A percentile compares a stretch with the other conserved stretches of the same genome.
phyloP scores from a whole-genome alignment of 2,329 filamentous ascomycete genomes.

The Apiospora hydei region DNA sequence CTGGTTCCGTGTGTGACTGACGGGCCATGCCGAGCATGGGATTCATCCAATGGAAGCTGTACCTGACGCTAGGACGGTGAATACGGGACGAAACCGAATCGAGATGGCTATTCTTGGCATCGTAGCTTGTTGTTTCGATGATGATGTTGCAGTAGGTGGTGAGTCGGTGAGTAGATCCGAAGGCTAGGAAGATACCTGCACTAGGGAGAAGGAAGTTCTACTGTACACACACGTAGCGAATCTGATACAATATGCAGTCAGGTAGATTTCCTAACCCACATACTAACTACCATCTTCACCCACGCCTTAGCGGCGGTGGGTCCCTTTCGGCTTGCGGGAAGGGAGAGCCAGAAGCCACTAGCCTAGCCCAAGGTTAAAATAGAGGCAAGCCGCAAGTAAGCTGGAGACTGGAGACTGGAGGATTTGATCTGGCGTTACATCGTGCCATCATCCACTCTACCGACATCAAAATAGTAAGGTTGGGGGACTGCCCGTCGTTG shows the following conservation, averaged over 20 bases:
- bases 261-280: neutral
- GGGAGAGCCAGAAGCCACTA: neutral
- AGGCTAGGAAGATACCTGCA: neutral
- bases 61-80: constrained; percentile 12
- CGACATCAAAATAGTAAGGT: neutral
- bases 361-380: constrained; percentile 1
- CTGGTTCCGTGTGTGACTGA: neutral
- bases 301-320: constrained; percentile 2
- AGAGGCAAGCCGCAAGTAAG: neutral
- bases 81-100: neutral
- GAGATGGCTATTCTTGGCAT: neutral
- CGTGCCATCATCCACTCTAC: neutral
- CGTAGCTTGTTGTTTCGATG: neutral
- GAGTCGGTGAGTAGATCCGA: neutral
- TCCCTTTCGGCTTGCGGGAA: constrained; percentile 3
- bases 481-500: neutral
- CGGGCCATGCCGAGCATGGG: constrained; percentile 11
- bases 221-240: neutral
- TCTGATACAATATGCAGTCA: neutral
- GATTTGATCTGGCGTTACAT: neutral
- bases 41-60: neutral
- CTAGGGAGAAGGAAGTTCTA: neutral
- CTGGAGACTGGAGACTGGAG: neutral
- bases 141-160: neutral
- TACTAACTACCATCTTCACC: neutral